These are phyloP conservation scores for Oleoguttula mirabilis DNA, from an alignment of 495 filamentous ascomycete genomes.

Conservation along the genomic window DNA sequence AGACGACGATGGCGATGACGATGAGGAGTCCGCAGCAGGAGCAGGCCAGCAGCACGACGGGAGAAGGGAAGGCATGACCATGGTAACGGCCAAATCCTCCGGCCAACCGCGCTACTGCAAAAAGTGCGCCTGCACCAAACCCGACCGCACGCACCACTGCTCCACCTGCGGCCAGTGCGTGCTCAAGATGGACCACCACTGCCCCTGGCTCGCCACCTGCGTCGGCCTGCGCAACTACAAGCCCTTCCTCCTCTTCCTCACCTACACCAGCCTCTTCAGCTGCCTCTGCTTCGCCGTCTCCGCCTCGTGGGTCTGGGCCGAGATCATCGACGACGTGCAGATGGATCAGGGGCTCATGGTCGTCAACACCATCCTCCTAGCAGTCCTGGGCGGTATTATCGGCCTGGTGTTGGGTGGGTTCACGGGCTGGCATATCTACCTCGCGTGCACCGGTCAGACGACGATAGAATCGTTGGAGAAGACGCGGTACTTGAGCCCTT, in stretches of 20 bases:
- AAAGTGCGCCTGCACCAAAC: slow-evolving; percentile 88
- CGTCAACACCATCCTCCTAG: slow-evolving; percentile 79
- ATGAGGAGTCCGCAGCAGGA: neutral
- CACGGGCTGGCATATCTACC: slow-evolving; percentile 80
- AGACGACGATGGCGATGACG: slow-evolving; percentile 25
- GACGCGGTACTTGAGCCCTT: slow-evolving; percentile 74
- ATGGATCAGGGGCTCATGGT: slow-evolving; percentile 50
- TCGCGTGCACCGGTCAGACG: slow-evolving; percentile 66
- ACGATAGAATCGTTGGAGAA: slow-evolving; percentile 95
- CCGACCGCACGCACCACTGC: slow-evolving; percentile 94
- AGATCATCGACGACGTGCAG: slow-evolving; percentile 50
- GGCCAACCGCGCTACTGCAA: slow-evolving; percentile 85
- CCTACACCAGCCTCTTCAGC: slow-evolving; percentile 82
- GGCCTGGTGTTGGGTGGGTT: slow-evolving; percentile 80
- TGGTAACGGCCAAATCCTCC: slow-evolving; percentile 65
- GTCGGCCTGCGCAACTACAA: slow-evolving; percentile 93
- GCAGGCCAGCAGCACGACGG: neutral
- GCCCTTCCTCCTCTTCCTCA: slow-evolving; percentile 82
- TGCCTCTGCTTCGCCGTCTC: slow-evolving; percentile 65
- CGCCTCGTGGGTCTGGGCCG: slow-evolving; percentile 64
- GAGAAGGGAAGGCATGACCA: slow-evolving; percentile 38
- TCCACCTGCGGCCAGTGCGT: slow-evolving; percentile 85
- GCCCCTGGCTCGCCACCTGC: slow-evolving; percentile 93
- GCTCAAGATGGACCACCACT: slow-evolving; percentile 99
- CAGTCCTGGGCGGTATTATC: slow-evolving; percentile 80